Conservation (phyloP, 345 rosid species). For the Dipteronia dyeriana region DNA sequence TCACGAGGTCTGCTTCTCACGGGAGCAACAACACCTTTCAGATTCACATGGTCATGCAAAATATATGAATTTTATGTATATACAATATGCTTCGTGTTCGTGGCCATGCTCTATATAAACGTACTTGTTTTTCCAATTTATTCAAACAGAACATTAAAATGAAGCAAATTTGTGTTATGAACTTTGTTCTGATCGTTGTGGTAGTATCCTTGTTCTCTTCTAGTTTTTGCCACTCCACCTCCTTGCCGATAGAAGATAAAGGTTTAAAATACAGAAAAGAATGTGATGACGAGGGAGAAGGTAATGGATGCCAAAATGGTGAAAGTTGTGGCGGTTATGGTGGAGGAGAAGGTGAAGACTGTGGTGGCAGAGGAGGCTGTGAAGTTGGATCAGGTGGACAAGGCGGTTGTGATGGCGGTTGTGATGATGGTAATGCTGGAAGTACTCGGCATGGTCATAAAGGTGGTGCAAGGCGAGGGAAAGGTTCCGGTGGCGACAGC, state of each 20-base stretch:
- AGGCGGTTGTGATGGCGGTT: background rate
- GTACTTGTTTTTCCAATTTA: background rate
- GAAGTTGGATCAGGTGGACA: background rate
- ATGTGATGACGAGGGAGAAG: background rate
- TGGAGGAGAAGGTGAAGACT: background rate
- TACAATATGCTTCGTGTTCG: too few species aligned
- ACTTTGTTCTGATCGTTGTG: background rate
- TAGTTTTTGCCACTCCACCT: background rate
- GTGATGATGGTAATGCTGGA: background rate
- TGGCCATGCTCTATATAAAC: constrained; percentile 1
- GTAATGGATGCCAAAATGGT: background rate
- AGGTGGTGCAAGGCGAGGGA: background rate
- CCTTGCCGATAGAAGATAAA: background rate
- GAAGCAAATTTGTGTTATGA: background rate
- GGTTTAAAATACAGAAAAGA: background rate
- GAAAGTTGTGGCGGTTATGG: constrained; percentile 1
- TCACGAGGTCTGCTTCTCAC: constrained; percentile 14
- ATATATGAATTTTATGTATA: background rate
- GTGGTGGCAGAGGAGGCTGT: too few species aligned
- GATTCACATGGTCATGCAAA: constrained; percentile 10
- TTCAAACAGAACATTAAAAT: background rate
- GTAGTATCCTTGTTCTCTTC: background rate
- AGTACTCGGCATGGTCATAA: background rate
- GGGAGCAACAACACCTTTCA: background rate
- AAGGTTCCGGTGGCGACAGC: background rate